Percentiles rank a stretch among this genome's conserved stretches.
Conservation (phyloP, 495 filamentous ascomycete genomes). For the Daldinia concentrica region DNA sequence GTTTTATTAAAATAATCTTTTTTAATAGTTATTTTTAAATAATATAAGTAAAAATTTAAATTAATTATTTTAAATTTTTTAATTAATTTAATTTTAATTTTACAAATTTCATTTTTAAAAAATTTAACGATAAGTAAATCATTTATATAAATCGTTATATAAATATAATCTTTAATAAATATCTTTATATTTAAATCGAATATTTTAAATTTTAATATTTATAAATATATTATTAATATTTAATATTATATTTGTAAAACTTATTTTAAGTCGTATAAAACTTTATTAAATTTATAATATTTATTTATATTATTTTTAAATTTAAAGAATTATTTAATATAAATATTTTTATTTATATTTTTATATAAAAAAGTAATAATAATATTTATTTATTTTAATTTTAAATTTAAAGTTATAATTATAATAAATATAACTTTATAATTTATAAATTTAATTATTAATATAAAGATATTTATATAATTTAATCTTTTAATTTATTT, state of each 20-base stretch:
- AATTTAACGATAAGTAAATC: not conserved
- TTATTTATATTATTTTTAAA: not conserved
- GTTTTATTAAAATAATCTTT: not conserved
- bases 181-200: not conserved
- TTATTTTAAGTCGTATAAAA: not conserved
- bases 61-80: not conserved
- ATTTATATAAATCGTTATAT: not conserved
- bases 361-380: not conserved
- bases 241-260: not conserved
- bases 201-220: not conserved
- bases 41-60: not conserved
- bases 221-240: not conserved
- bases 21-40: not conserved
- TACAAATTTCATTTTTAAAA: no score
- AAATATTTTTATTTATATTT: not conserved
- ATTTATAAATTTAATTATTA: constrained; percentile 2
- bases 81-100: not conserved
- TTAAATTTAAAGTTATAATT: not conserved
- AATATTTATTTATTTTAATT: not conserved
- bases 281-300: not conserved
- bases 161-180: not conserved
- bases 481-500: not conserved
- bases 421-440: constrained; percentile 1
- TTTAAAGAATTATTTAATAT: not conserved
- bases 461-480: not conserved